Evolutionary conservation across 2,329 filamentous ascomycete genomes (phyloP).

Genomic region (Colletotrichum sp.): DNA sequence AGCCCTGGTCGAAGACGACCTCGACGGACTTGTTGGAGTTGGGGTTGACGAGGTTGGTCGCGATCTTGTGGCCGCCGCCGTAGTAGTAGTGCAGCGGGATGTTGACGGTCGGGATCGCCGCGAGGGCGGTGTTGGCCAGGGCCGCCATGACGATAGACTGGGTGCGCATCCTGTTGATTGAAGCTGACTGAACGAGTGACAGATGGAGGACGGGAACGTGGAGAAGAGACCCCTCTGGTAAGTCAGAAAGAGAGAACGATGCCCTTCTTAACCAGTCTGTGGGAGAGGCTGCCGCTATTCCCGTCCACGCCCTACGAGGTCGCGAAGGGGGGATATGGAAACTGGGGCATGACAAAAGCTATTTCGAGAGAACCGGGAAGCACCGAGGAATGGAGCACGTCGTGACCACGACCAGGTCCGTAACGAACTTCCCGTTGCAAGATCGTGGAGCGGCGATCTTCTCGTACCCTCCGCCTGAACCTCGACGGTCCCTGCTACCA

Average conservation of each 20-base stretch:
- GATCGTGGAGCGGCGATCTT: background rate
- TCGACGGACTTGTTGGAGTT: background rate
- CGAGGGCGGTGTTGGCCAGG: background rate
- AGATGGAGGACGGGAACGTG: background rate
- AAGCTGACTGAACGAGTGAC: background rate
- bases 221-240: background rate
- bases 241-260: background rate
- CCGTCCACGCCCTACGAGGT: background rate
- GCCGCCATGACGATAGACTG: background rate
- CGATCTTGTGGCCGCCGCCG: constrained; percentile 14
- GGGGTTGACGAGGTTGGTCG: constrained; percentile 7
- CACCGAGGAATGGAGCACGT: background rate
- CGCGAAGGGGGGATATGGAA: background rate
- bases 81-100: constrained; percentile 16
- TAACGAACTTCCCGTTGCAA: background rate
- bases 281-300: background rate
- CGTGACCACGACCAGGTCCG: background rate
- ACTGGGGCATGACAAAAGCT: background rate
- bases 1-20: constrained; percentile 15
- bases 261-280: background rate
- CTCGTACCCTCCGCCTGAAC: background rate
- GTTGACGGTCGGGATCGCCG: constrained; percentile 1
- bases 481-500: background rate
- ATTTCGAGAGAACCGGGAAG: background rate
- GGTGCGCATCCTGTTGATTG: background rate